Conservation (phyloP, 441 rosid genomes). For the Biscutella auriculata region DNA sequence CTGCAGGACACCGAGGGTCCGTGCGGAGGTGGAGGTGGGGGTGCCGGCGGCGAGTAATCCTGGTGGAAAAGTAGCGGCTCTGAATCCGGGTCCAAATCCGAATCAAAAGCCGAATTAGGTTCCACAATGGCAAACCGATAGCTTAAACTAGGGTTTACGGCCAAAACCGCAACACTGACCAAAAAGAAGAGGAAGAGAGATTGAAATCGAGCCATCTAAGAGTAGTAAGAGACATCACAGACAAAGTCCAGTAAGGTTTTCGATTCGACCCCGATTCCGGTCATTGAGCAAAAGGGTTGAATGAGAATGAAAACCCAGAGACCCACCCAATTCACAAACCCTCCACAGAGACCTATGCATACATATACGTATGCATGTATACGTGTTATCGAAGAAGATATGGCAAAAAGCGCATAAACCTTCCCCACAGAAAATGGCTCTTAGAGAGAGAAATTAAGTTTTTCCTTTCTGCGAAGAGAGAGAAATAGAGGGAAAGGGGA, state of each 20-base stretch:
- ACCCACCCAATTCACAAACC: neutral
- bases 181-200: slow-evolving; percentile 15
- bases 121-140: slow-evolving; percentile 23
- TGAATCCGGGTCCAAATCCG: slow-evolving; percentile 35
- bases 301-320: slow-evolving; percentile 12
- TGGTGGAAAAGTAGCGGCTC: slow-evolving; percentile 43
- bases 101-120: slow-evolving; percentile 17
- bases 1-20: slow-evolving; percentile 74
- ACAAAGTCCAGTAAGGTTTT: slow-evolving; percentile 25
- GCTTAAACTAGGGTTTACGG: slow-evolving; percentile 25
- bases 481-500: slow-evolving; percentile 18
- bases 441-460: slow-evolving; percentile 13
- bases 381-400: slow-evolving; percentile 7
- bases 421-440: slow-evolving; percentile 23
- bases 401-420: slow-evolving; percentile 17
- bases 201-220: slow-evolving; percentile 50
- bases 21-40: slow-evolving; percentile 91
- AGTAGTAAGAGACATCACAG: slow-evolving; percentile 39
- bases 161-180: slow-evolving; percentile 22
- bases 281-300: slow-evolving; percentile 17
- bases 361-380: slow-evolving; percentile 11
- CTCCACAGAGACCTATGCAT: slow-evolving; percentile 5
- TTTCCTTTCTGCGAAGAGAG: slow-evolving; percentile 20
- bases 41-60: slow-evolving; percentile 92
- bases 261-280: slow-evolving; percentile 21